Percentiles rank a stretch among this genome's conserved stretches.
Conservation (phyloP, 768 basidiomycete species). For the Amanita muscaria region DNA sequence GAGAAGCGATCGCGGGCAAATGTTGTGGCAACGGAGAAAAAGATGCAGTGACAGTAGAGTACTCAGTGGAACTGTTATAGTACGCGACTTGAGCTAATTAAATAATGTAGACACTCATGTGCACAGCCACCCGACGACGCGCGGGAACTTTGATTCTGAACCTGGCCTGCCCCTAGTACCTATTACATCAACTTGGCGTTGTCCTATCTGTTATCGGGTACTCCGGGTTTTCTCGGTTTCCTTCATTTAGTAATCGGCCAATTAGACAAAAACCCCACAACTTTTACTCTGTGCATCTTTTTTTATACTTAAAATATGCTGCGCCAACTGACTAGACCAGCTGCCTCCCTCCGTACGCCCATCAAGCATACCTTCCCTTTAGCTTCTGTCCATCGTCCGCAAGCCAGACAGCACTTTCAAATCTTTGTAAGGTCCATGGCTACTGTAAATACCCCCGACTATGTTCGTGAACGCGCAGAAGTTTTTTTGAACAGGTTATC, state of each 20-base stretch:
- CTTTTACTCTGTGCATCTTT: too few relatives aligned
- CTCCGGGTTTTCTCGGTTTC: too few relatives aligned
- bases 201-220: too few relatives aligned
- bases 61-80: too few relatives aligned
- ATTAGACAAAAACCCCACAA: too few relatives aligned
- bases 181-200: too few relatives aligned
- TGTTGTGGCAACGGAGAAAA: background rate
- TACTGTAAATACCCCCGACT: constrained; percentile 48
- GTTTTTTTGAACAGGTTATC: constrained; percentile 2
- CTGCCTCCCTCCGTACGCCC: constrained; percentile 5
- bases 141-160: too few relatives aligned
- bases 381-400: background rate
- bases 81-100: too few relatives aligned
- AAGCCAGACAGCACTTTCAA: background rate
- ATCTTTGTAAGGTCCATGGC: constrained; percentile 43
- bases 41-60: constrained; percentile 3
- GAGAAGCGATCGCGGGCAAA: background rate
- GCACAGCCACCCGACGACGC: too few relatives aligned
- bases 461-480: constrained; percentile 34
- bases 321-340: constrained; percentile 5
- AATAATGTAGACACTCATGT: too few relatives aligned
- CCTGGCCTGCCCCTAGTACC: too few relatives aligned
- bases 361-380: constrained; percentile 1
- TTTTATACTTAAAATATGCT: constrained; percentile 4
- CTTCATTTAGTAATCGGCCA: too few relatives aligned